Percentiles rank a stretch among this genome's conserved stretches.
phyloP scores from a whole-genome alignment of 2,329 filamentous ascomycete species.

The Boeremia exigua region DNA sequence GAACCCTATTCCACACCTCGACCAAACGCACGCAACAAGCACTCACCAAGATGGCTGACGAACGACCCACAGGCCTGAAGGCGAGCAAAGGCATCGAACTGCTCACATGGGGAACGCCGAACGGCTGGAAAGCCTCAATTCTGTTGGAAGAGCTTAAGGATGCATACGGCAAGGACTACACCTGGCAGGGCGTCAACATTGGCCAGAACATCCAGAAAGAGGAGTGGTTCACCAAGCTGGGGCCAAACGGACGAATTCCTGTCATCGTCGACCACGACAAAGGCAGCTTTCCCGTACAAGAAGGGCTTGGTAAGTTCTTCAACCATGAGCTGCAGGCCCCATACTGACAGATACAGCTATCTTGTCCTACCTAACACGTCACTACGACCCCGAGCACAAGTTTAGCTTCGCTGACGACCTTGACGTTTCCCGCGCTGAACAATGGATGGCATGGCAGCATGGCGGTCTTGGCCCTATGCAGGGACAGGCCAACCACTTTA shows the following conservation, averaged over 20 bases:
- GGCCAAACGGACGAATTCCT: conserved; percentile 70
- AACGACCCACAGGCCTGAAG: conserved; percentile 62
- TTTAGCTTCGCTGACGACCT: conserved; percentile 56
- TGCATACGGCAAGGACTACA: conserved; percentile 67
- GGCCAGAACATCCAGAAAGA: conserved; percentile 69
- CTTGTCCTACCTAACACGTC: conserved; percentile 52
- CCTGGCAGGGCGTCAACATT: conserved; percentile 64
- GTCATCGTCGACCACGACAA: conserved; percentile 71
- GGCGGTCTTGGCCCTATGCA: conserved; percentile 54
- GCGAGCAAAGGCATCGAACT: conserved; percentile 70
- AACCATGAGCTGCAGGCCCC: neutral
- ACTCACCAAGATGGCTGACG: conserved; percentile 35
- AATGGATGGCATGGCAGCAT: conserved; percentile 69
- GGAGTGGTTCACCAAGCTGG: conserved; percentile 68
- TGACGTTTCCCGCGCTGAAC: conserved; percentile 57
- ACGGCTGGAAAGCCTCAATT: conserved; percentile 63
- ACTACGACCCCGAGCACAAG: conserved; percentile 56
- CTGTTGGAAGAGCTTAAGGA: conserved; percentile 70
- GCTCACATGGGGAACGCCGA: conserved; percentile 61
- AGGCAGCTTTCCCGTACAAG: conserved; percentile 60
- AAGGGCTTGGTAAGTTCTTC: conserved; percentile 44
- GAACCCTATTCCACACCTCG: conserved; percentile 30
- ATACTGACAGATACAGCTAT: conserved; percentile 44
- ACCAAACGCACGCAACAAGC: conserved; percentile 20
- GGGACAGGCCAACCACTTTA: conserved; percentile 50